Conservation (phyloP, 495 filamentous ascomycete genomes). For the Talaromyces ruber region DNA sequence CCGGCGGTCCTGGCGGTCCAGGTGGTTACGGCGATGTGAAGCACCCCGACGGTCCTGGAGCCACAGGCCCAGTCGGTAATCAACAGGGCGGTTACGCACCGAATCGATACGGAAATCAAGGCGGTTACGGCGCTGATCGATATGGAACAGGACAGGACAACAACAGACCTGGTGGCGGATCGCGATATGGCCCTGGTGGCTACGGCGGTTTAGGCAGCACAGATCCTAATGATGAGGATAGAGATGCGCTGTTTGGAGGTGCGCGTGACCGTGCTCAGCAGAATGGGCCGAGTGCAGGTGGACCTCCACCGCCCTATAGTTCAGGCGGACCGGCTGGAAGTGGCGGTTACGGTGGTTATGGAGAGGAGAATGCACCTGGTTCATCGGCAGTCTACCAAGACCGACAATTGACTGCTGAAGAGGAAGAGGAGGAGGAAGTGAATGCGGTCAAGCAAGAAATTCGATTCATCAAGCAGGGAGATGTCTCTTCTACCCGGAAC, state of each 20-base stretch:
- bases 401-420: constrained; percentile 66
- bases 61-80: constrained; percentile 39
- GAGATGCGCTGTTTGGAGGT: constrained; percentile 58
- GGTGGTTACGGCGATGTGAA: constrained; percentile 12
- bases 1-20: constrained; percentile 9
- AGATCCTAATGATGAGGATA: constrained; percentile 49
- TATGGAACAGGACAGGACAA: constrained; percentile 40
- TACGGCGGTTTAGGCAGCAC: constrained; percentile 61
- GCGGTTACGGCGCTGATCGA: constrained; percentile 57
- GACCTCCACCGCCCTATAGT: constrained; percentile 27
- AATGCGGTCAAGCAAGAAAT: constrained; percentile 66
- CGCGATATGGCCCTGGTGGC: constrained; percentile 53
- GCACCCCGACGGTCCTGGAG: constrained; percentile 29
- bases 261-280: constrained; percentile 47
- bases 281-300: constrained; percentile 23
- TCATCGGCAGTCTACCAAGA: constrained; percentile 55
- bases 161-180: constrained; percentile 14
- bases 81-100: constrained; percentile 46
- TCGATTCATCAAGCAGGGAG: constrained; percentile 63
- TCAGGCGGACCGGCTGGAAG: constrained; percentile 29
- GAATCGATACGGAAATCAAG: constrained; percentile 52
- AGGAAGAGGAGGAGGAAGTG: constrained; percentile 62
- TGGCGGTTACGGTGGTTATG: constrained; percentile 37
- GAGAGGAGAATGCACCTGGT: constrained; percentile 28
- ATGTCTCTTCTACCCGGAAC: constrained; percentile 63